These are phyloP conservation scores for Gymnopilus junonius DNA, from an alignment of 768 basidiomycete genomes.

Conservation along the genomic window DNA sequence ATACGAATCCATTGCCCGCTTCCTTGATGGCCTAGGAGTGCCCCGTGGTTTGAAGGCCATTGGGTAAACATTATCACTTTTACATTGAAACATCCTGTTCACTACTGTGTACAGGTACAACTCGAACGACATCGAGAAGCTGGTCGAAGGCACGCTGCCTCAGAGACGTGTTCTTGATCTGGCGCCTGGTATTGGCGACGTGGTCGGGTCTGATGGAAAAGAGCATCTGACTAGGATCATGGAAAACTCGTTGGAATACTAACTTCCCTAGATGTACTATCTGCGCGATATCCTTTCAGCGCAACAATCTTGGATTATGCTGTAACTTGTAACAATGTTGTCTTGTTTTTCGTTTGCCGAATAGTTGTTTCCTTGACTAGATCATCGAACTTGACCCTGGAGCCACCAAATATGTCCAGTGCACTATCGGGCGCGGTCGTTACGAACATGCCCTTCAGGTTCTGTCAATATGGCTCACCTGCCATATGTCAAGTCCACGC, in stretches of 20 bases:
- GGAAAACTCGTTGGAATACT: constrained; percentile 80
- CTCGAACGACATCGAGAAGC: constrained; percentile 62
- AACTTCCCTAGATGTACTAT: constrained; percentile 17
- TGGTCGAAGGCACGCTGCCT: constrained; percentile 92
- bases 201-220: constrained; percentile 81
- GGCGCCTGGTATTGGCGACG: constrained; percentile 87
- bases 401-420: constrained; percentile 75
- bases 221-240: constrained; percentile 85
- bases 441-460: background rate
- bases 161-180: constrained; percentile 92
- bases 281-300: background rate
- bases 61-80: constrained; percentile 44
- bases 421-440: constrained; percentile 33
- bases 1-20: constrained; percentile 86
- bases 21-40: constrained; percentile 83
- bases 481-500: constrained; percentile 87
- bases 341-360: constrained; percentile 19
- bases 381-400: constrained; percentile 62
- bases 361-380: constrained; percentile 41
- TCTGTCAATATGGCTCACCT: constrained; percentile 46
- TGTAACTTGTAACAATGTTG: background rate
- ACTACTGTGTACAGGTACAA: constrained; percentile 51
- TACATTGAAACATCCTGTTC: background rate
- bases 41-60: constrained; percentile 87
- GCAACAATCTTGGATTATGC: background rate